phyloP scores from a whole-genome alignment of 306 rosid genomes.

The Fragaria iinumae region DNA sequence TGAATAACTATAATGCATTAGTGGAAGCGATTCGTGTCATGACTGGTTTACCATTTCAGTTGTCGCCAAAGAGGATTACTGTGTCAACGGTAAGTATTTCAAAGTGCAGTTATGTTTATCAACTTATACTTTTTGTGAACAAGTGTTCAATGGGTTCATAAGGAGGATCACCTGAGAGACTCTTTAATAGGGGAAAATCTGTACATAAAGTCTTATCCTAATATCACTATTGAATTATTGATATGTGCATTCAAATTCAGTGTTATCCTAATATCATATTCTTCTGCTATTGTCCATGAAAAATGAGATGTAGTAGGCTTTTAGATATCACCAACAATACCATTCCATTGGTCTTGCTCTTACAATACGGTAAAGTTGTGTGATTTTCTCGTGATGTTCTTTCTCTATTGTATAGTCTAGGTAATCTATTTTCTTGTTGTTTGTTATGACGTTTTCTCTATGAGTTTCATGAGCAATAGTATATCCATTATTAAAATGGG shows the following conservation, averaged over 20 bases:
- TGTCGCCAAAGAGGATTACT: constrained; percentile 78
- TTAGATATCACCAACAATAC: too few relatives aligned
- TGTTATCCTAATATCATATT: background rate
- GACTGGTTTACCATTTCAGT: constrained; percentile 76
- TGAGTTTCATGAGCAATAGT: background rate
- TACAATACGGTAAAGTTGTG: background rate
- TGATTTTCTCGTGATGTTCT: background rate
- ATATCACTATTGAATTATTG: too few relatives aligned
- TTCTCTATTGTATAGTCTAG: background rate
- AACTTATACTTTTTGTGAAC: background rate
- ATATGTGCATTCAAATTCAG: background rate
- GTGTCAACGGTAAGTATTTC: constrained; percentile 62
- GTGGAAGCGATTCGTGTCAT: constrained; percentile 79
- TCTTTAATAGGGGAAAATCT: background rate
- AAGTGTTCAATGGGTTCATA: background rate
- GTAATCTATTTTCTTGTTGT: background rate
- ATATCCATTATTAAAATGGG: background rate
- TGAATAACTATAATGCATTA: constrained; percentile 76
- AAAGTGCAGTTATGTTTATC: background rate
- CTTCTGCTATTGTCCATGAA: background rate
- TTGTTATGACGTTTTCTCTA: background rate
- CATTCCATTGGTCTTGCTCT: background rate
- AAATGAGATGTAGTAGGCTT: background rate
- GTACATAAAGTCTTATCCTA: background rate
- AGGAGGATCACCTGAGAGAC: background rate